A percentile compares a stretch with the other conserved stretches of the same genome.
Conservation (phyloP, 1,284 basidiomycete genomes). For the Puccinia polysora region DNA sequence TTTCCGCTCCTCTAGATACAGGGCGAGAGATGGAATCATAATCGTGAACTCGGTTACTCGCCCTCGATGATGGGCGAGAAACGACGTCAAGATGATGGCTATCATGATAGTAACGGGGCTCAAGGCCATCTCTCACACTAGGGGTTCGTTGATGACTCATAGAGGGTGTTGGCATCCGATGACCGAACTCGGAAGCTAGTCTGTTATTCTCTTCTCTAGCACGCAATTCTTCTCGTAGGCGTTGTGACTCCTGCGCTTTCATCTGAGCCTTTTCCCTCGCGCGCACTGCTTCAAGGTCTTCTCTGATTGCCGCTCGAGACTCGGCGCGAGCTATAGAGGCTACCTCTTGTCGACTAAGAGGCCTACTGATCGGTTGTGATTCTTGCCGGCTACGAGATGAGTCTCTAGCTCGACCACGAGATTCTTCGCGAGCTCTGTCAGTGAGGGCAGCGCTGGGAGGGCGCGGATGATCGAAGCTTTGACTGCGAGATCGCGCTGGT, state of each 20-base stretch:
- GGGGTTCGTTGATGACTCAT: slow-evolving; percentile 28
- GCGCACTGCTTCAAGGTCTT: slow-evolving; percentile 12
- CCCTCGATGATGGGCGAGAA: slow-evolving; percentile 11
- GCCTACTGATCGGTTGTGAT: slow-evolving; percentile 3
- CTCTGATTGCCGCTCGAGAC: slow-evolving; percentile 20
- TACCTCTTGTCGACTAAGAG: slow-evolving; percentile 3
- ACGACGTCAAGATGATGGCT: slow-evolving; percentile 3
- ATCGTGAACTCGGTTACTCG: slow-evolving; percentile 19
- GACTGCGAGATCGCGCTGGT: slow-evolving; percentile 20
- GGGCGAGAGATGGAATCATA: slow-evolving; percentile 27
- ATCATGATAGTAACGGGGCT: slow-evolving; percentile 12
- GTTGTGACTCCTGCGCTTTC: neutral
- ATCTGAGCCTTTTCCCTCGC: slow-evolving; percentile 7
- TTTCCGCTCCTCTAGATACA: slow-evolving; percentile 30
- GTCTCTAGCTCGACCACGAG: neutral
- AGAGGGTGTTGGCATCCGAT: slow-evolving; percentile 30
- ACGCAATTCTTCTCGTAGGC: slow-evolving; percentile 26
- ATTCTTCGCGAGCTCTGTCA: neutral
- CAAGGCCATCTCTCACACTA: slow-evolving; percentile 32
- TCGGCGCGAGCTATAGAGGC: slow-evolving; percentile 22
- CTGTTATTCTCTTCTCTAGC: slow-evolving; percentile 16
- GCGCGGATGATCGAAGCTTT: slow-evolving; percentile 15
- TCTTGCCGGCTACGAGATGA: slow-evolving; percentile 15
- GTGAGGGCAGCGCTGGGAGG: slow-evolving; percentile 7
- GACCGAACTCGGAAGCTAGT: slow-evolving; percentile 7